These are phyloP conservation scores for Eucalyptus sp. DNA, from an alignment of 345 rosid genomes.

Conservation along the genomic window DNA sequence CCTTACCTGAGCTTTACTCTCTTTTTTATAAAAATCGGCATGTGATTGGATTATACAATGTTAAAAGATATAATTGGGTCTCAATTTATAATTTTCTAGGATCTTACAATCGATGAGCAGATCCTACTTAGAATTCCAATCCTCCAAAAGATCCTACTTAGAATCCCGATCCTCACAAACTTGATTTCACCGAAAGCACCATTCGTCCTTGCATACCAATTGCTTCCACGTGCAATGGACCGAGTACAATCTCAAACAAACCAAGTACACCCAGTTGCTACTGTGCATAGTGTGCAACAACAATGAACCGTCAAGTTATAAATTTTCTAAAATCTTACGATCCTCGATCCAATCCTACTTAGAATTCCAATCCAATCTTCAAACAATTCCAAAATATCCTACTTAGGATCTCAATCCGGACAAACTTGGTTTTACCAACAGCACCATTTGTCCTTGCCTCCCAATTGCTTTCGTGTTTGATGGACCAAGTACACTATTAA, in stretches of 20 bases:
- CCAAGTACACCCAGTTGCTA: background rate
- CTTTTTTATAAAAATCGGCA: background rate
- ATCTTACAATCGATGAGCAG: background rate
- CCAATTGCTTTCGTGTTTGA: background rate
- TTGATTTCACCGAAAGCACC: background rate
- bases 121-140: background rate
- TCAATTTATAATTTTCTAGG: background rate
- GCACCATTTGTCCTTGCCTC: background rate
- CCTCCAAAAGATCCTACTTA: background rate
- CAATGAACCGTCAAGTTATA: background rate
- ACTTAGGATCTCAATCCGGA: background rate
- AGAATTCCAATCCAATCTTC: background rate
- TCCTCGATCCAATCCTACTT: background rate
- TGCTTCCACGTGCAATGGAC: background rate
- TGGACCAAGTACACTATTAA: background rate
- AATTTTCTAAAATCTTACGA: background rate
- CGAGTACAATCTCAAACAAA: background rate
- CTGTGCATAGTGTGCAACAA: background rate
- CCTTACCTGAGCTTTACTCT: background rate
- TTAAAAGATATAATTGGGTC: background rate
- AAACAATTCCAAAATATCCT: background rate
- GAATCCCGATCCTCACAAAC: background rate
- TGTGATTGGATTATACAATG: background rate
- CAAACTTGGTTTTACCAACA: background rate
- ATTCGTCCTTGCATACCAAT: background rate